phyloP scores from a whole-genome alignment of 495 filamentous ascomycete genomes.

The Hypoxylon trugodes region DNA sequence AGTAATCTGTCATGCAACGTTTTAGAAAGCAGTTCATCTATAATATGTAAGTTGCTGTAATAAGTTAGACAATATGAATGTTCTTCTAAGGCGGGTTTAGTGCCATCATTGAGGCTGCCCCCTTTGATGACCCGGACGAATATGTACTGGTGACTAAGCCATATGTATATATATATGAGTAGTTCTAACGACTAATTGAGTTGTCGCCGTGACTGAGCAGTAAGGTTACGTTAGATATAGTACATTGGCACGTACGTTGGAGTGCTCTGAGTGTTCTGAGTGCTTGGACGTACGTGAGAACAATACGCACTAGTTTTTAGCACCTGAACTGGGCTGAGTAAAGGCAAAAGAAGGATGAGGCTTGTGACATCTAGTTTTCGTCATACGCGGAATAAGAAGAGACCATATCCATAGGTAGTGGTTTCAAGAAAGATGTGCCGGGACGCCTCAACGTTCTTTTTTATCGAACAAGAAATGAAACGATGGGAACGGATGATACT shows the following conservation, averaged over 20 bases:
- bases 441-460: constrained; percentile 10
- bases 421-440: constrained; percentile 11
- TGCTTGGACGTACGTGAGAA: too few species aligned
- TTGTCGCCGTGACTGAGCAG: too few species aligned
- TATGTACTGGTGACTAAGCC: constrained; percentile 4
- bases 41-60: constrained; percentile 35
- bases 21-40: constrained; percentile 24
- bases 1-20: constrained; percentile 22
- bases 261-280: too few species aligned
- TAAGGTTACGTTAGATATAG: too few species aligned
- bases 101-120: constrained; percentile 20
- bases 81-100: constrained; percentile 34
- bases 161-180: neutral
- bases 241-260: too few species aligned
- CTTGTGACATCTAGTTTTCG: neutral
- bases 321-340: too few species aligned
- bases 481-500: constrained; percentile 11
- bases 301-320: too few species aligned
- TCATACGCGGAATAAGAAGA: too few species aligned
- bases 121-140: constrained; percentile 12
- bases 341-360: neutral
- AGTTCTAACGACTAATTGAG: constrained; percentile 1
- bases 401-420: neutral
- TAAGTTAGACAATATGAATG: constrained; percentile 31
- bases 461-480: neutral